These are phyloP conservation scores for Mallotus japonicus DNA, from an alignment of 441 rosid genomes.

Conservation along the genomic window DNA sequence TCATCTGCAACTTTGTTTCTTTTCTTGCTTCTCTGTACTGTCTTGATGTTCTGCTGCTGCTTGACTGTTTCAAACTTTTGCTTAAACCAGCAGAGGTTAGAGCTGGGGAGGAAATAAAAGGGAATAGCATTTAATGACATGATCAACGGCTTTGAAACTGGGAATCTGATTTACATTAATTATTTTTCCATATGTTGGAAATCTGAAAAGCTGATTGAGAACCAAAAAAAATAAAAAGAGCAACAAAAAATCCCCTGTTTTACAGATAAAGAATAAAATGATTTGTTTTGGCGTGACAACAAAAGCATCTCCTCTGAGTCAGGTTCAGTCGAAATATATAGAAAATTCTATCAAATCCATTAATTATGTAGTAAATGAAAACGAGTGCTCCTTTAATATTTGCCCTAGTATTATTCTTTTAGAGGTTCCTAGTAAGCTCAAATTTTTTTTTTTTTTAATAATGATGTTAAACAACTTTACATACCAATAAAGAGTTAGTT, in stretches of 20 bases:
- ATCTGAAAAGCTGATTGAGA: conserved; percentile 24
- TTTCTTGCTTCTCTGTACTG: conserved; percentile 18
- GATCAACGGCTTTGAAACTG: conserved; percentile 26
- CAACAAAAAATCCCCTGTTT: not conserved
- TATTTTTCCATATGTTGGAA: conserved; percentile 11
- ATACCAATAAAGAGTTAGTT: too few species aligned
- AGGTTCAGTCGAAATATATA: conserved; percentile 21
- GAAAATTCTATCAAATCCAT: conserved; percentile 31
- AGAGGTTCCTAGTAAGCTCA: too few species aligned
- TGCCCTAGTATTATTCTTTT: too few species aligned
- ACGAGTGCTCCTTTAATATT: too few species aligned
- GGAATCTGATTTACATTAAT: too few species aligned
- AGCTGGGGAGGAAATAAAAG: not conserved
- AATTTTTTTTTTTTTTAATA: too few species aligned
- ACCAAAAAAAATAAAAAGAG: not conserved
- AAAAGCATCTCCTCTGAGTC: conserved; percentile 17
- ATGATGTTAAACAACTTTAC: too few species aligned
- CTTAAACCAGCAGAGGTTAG: conserved; percentile 22
- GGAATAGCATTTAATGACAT: conserved; percentile 23
- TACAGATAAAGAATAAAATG: not conserved
- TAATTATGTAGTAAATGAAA: too few species aligned
- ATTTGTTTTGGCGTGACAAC: conserved; percentile 7
- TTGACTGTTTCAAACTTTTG: conserved; percentile 23
- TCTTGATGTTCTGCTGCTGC: conserved; percentile 10
- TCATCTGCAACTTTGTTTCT: not conserved